Base-by-base conservation (phyloP, 768 basidiomycete species). In the Russula dissimulans region DNA sequence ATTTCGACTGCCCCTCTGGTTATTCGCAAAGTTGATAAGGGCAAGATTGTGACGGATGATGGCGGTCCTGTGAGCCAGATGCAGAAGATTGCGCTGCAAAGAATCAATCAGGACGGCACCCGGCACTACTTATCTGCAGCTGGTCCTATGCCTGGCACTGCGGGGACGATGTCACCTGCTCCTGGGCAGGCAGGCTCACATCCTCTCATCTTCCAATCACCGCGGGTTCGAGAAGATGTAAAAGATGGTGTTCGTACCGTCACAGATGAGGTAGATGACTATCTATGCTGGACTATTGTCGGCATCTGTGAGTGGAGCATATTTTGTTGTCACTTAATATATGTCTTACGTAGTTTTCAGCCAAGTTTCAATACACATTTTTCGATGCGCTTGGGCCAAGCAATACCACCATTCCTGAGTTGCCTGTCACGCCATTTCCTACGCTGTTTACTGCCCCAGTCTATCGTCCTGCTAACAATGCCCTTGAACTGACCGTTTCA, bases 61-160 rank as follows among this genome's bases (percentile, higher is more conserved):
- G 89, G 89, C 18, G 90, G 92, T 5, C 94, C 92, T 44, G 89
- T 97, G 63, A 93, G 91, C 68, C 93, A 95, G 72, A 91, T 97
- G 85, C 94, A 97, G 75, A 92, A 95, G 76, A 89, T 97, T 62
- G 94, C 93, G 2, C 76, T 97, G 45, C 88, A 93, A 68, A 80
- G 90, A 56, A 83, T 90, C 56, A 88, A 90, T 68, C 77, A 82
- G 60, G 90, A 86, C 73, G 91, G 90, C 42, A 81, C 88, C 42
- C 78, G 91, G 69, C 89, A 89, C 74, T 97, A 94, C 71, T 73
- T 97, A 54, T 90, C 89, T 47, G 93, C 93, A 31, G 90, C 91
- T 4, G 89, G 91, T 9, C 91, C 91, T 15, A 78, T 88, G 61
- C 84, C 88, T 54, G 87, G 87, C 10, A 81, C 86, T n/a, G 81